Evolutionary conservation across 768 basidiomycete genomes (phyloP).

Genomic region (Cystofilobasidium capitatum): DNA sequence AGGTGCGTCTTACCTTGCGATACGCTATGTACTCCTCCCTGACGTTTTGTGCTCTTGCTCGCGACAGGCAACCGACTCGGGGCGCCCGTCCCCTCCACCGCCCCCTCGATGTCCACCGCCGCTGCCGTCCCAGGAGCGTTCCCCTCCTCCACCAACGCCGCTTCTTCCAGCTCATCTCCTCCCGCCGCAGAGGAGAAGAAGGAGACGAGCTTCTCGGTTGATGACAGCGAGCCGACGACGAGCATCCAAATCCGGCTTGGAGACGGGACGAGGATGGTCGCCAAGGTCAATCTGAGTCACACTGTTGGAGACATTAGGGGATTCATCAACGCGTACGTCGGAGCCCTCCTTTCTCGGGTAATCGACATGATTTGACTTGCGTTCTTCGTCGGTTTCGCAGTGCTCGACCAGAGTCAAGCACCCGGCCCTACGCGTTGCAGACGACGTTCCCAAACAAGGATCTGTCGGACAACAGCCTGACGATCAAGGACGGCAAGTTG

Average conservation of each 20-base stretch:
- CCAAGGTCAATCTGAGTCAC: slow-evolving; percentile 81
- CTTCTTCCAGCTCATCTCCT: slow-evolving; percentile 30
- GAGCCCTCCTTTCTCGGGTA: not conserved
- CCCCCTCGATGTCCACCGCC: slow-evolving; percentile 12
- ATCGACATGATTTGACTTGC: not conserved
- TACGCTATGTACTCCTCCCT: not conserved
- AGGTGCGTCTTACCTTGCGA: slow-evolving; percentile 41
- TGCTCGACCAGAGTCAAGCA: slow-evolving; percentile 57
- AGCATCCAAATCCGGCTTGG: slow-evolving; percentile 82
- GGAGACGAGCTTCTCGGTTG: slow-evolving; percentile 57
- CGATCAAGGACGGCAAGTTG: slow-evolving; percentile 63
- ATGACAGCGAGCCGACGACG: slow-evolving; percentile 69
- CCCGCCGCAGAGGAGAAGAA: slow-evolving; percentile 25
- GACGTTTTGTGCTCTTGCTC: not conserved
- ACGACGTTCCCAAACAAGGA: slow-evolving; percentile 80
- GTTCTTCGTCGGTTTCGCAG: slow-evolving; percentile 40
- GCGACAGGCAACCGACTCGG: slow-evolving; percentile 55
- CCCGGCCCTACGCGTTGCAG: slow-evolving; percentile 62
- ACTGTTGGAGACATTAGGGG: slow-evolving; percentile 73
- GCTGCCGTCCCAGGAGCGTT: slow-evolving; percentile 29
- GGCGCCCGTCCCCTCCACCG: slow-evolving; percentile 52
- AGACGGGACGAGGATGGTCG: slow-evolving; percentile 70
- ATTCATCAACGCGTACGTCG: slow-evolving; percentile 79
- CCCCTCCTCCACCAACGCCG: slow-evolving; percentile 28
- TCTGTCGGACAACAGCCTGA: slow-evolving; percentile 55